Evolutionary conservation across 345 rosid genomes (phyloP).

Genomic region (Camelina sativa): DNA sequence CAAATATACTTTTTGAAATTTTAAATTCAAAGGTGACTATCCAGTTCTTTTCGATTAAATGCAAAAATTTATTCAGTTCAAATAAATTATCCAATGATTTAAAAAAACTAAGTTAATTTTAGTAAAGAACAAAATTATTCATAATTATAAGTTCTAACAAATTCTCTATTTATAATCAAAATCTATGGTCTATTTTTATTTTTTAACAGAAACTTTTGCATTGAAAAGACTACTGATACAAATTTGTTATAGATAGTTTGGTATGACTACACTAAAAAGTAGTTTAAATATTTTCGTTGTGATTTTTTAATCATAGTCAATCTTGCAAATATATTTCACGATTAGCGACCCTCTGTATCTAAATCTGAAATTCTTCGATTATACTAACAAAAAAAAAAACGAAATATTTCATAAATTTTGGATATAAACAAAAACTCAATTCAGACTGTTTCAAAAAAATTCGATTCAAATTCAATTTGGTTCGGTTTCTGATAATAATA

Average conservation of each 20-base stretch:
- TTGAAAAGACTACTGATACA: no score
- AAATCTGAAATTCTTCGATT: no score
- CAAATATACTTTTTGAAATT: conserved; percentile 6
- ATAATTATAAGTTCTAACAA: no score
- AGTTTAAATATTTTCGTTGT: no score
- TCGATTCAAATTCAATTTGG: conserved; percentile 3
- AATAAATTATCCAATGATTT: no score
- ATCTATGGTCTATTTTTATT: background rate
- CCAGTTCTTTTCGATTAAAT: background rate
- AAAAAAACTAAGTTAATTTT: no score
- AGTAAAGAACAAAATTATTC: no score
- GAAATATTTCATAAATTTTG: background rate
- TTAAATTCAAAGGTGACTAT: conserved; percentile 20
- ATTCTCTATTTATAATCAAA: background rate
- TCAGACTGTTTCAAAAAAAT: background rate
- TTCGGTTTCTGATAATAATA: background rate
- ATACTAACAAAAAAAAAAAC: no score
- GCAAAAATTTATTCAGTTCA: background rate
- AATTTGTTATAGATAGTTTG: background rate
- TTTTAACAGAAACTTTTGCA: no score
- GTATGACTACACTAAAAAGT: background rate
- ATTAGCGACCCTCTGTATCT: no score
- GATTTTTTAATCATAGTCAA: background rate
- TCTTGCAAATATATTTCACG: no score
- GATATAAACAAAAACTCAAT: background rate